Evolutionary conservation across 2,329 filamentous ascomycete genomes (phyloP).

Genomic region (Furcasterigmium furcatum): DNA sequence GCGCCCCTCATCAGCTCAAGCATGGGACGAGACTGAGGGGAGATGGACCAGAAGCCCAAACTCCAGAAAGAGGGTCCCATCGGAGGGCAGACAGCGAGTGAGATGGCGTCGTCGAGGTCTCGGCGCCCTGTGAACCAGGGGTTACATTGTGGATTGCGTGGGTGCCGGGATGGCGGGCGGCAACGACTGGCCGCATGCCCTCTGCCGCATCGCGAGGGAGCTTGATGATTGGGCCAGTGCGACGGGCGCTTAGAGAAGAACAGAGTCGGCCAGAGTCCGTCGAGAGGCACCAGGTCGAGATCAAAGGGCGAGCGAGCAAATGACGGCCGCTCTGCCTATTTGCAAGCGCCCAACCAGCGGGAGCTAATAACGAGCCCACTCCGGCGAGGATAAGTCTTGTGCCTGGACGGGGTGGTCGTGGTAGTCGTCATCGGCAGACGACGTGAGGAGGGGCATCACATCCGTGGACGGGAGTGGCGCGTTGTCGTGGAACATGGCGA

Average conservation of each 20-base stretch:
- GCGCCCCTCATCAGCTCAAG: background rate
- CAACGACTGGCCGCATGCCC: slow-evolving; percentile 11
- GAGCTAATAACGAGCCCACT: background rate
- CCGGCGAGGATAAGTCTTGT: too few species aligned
- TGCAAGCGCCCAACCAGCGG: background rate
- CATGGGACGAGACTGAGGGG: background rate
- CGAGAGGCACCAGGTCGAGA: background rate
- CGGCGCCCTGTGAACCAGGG: slow-evolving; percentile 6
- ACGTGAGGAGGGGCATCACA: too few species aligned
- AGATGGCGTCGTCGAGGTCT: slow-evolving; percentile 6
- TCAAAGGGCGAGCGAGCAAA: background rate
- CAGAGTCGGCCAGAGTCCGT: background rate
- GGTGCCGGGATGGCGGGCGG: slow-evolving; percentile 5
- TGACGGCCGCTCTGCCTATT: background rate
- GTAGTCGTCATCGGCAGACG: background rate
- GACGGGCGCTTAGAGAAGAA: slow-evolving; percentile 13
- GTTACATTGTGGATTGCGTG: slow-evolving; percentile 6
- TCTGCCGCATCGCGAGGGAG: slow-evolving; percentile 6
- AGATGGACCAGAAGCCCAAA: background rate
- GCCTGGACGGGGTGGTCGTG: background rate
- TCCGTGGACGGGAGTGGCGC: too few species aligned
- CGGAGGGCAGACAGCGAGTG: background rate
- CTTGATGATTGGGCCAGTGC: slow-evolving; percentile 12
- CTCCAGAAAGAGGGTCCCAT: background rate
- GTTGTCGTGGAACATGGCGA: too few species aligned